Evolutionary conservation across 1,284 basidiomycete genomes (phyloP).

Genomic region (Nidula niveotomentosa): DNA sequence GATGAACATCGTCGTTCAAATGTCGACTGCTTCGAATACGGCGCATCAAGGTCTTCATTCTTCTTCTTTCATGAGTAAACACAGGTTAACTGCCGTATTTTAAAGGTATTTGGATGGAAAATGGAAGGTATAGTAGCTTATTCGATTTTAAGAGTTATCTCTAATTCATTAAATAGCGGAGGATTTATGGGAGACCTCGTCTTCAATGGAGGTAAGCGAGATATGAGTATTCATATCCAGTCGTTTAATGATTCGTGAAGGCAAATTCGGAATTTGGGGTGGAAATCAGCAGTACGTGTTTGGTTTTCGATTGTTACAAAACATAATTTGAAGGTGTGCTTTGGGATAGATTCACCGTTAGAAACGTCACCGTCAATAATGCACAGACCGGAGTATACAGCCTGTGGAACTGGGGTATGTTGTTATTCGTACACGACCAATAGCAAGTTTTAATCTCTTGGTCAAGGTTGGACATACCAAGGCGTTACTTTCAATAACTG

Average conservation of each 20-base stretch:
- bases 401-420: conserved; percentile 56
- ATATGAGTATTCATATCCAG: neutral
- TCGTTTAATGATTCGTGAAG: conserved; percentile 12
- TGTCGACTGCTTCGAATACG: conserved; percentile 53
- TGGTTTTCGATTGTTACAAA: too few relatives aligned
- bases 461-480: conserved; percentile 60
- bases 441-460: conserved; percentile 12
- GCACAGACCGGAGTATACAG: conserved; percentile 41
- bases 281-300: conserved; percentile 66
- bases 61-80: too few relatives aligned
- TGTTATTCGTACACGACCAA: too few relatives aligned
- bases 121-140: conserved; percentile 41
- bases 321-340: too few relatives aligned
- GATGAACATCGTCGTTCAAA: conserved; percentile 65
- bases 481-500: conserved; percentile 62
- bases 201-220: conserved; percentile 52
- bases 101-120: conserved; percentile 69
- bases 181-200: conserved; percentile 73
- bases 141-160: neutral
- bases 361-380: conserved; percentile 54
- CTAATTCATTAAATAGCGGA: conserved; percentile 35
- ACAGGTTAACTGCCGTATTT: too few relatives aligned
- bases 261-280: conserved; percentile 60
- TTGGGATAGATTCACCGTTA: conserved; percentile 35
- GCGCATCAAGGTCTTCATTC: conserved; percentile 50